Conservation (phyloP, 169 alveolate genomes). For the Theileria equi region DNA sequence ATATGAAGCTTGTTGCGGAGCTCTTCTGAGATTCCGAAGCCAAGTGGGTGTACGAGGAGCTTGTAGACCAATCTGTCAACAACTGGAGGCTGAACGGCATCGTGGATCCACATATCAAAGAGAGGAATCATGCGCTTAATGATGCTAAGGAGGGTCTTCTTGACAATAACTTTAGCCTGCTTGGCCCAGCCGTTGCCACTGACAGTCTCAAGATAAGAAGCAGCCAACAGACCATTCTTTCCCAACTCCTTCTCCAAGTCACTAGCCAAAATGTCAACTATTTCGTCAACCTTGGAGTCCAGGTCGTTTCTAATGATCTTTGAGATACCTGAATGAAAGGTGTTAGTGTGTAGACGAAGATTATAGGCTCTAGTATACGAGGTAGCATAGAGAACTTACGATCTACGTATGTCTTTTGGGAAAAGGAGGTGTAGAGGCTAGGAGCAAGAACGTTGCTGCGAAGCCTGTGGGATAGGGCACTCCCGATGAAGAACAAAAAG, state of each 20-base stretch:
- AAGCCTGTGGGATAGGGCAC: conserved; percentile 7
- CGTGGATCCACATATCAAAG: conserved; percentile 55
- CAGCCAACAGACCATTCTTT: conserved; percentile 7
- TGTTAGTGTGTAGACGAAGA: not conserved
- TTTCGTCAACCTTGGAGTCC: conserved; percentile 47
- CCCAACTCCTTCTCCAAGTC: conserved; percentile 41
- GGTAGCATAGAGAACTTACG: not conserved
- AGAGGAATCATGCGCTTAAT: conserved; percentile 55
- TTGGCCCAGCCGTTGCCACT: conserved; percentile 8
- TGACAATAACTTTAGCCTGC: conserved; percentile 34
- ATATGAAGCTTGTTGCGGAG: conserved; percentile 51
- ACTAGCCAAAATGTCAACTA: conserved; percentile 47
- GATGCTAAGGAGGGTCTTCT: conserved; percentile 38
- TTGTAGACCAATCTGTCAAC: conserved; percentile 47
- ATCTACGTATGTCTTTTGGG: conserved; percentile 1
- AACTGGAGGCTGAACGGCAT: conserved; percentile 62
- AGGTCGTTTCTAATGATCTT: conserved; percentile 42
- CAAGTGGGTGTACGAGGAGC: conserved; percentile 50
- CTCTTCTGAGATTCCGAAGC: conserved; percentile 56
- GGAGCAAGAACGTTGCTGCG: conserved; percentile 8
- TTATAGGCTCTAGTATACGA: not conserved
- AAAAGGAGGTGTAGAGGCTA: not conserved
- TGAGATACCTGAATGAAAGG: conserved; percentile 27
- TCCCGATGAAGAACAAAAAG: not conserved
- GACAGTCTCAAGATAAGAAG: conserved; percentile 5